These are phyloP conservation scores for Bromus sterilis DNA, from an alignment of 176 grass and related monocot genomes.

Conservation along the genomic window DNA sequence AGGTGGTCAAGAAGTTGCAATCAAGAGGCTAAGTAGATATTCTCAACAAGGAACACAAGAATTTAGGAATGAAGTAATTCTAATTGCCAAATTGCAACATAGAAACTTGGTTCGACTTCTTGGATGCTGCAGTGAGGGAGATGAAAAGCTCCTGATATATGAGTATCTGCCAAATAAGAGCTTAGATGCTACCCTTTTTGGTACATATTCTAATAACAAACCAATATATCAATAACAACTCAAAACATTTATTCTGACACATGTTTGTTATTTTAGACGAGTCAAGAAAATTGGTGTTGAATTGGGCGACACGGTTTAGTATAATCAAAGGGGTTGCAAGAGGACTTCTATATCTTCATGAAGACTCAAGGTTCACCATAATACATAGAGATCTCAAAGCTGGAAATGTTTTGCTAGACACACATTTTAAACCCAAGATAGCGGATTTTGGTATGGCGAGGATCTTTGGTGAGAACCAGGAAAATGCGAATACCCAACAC, in stretches of 20 bases:
- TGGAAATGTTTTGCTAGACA: constrained; percentile 33
- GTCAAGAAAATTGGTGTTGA: not conserved
- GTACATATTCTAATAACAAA: not conserved
- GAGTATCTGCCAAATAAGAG: constrained; percentile 26
- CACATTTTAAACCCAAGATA: constrained; percentile 36
- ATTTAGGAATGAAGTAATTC: constrained; percentile 19
- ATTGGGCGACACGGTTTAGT: constrained; percentile 30
- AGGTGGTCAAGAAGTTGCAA: constrained; percentile 19
- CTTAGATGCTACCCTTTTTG: constrained; percentile 23
- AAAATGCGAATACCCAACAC: not conserved
- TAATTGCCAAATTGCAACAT: constrained; percentile 32
- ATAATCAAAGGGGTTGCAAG: constrained; percentile 38
- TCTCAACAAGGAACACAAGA: constrained; percentile 34
- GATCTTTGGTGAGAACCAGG: constrained; percentile 6
- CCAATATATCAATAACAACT: not conserved
- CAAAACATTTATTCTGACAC: not conserved
- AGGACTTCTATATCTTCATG: constrained; percentile 53
- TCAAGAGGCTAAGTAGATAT: constrained; percentile 29
- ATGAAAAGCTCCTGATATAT: constrained; percentile 38
- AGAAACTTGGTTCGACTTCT: constrained; percentile 34
- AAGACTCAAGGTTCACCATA: constrained; percentile 40
- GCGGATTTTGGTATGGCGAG: constrained; percentile 50
- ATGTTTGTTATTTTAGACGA: not conserved
- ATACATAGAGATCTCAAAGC: constrained; percentile 47
- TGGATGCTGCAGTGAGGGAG: constrained; percentile 10